Evolutionary conservation across 768 basidiomycete genomes (phyloP).

Genomic region (Pilatotrama ljubarskyi): DNA sequence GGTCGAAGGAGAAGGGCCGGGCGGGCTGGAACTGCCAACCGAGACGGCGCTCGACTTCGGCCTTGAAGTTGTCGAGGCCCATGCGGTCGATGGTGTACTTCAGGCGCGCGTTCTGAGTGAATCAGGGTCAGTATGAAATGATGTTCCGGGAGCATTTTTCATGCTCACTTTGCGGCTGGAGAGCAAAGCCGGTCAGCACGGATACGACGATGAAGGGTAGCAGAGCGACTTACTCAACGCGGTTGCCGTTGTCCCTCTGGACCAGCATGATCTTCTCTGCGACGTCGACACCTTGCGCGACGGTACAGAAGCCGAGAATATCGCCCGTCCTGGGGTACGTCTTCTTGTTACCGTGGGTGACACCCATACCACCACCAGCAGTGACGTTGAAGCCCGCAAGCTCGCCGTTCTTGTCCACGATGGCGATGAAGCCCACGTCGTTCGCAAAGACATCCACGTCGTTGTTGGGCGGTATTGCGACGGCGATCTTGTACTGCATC

Average conservation of each 20-base stretch:
- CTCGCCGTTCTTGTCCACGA: conserved; percentile 72
- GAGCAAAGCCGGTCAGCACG: neutral
- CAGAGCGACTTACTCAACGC: conserved; percentile 68
- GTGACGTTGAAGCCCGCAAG: conserved; percentile 92
- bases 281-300: conserved; percentile 80
- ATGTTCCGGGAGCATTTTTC: conserved; percentile 31
- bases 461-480: conserved; percentile 95
- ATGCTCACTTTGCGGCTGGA: conserved; percentile 38
- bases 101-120: conserved; percentile 72
- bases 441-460: conserved; percentile 96
- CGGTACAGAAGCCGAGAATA: conserved; percentile 89
- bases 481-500: conserved; percentile 90
- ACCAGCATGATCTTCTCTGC: conserved; percentile 93
- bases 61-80: conserved; percentile 84
- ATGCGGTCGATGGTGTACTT: conserved; percentile 98
- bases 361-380: conserved; percentile 98
- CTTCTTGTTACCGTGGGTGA: conserved; percentile 98
- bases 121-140: neutral
- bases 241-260: conserved; percentile 95
- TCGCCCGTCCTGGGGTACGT: conserved; percentile 91
- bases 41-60: conserved; percentile 85
- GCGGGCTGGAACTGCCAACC: conserved; percentile 76
- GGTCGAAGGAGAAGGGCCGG: conserved; percentile 77
- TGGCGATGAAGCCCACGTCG: conserved; percentile 96
- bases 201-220: neutral